Evolutionary conservation across 768 basidiomycete species (phyloP).

Genomic region (Pholiota molesta): DNA sequence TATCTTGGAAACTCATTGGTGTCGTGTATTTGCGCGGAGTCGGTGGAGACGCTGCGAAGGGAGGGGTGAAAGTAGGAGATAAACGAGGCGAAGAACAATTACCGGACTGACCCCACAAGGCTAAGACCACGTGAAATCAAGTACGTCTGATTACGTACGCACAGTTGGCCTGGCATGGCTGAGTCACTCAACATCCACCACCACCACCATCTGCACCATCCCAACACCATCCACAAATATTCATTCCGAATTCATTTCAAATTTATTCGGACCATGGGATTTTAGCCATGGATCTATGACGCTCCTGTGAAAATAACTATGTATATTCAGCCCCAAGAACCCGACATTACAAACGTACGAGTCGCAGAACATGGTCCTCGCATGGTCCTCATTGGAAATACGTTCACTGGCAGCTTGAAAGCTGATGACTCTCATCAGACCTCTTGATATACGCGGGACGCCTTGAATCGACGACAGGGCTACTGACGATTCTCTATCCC

Average conservation of each 20-base stretch:
- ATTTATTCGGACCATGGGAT: neutral
- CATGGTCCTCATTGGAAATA: no score
- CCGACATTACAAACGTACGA: no score
- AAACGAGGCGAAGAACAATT: slow-evolving; percentile 1
- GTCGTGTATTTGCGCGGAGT: neutral
- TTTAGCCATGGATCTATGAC: neutral
- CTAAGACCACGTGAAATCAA: slow-evolving; percentile 2
- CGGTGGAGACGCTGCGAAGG: neutral
- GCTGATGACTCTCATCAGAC: no score
- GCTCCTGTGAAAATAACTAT: neutral
- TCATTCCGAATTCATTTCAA: no score
- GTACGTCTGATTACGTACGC: neutral
- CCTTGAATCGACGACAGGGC: no score
- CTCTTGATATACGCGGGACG: no score
- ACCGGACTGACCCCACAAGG: slow-evolving; percentile 2
- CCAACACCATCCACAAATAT: neutral
- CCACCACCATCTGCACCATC: no score
- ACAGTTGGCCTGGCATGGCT: no score
- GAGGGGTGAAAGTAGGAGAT: neutral
- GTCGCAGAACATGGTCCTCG: no score
- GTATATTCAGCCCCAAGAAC: neutral
- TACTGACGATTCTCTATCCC: no score
- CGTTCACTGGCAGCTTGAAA: no score
- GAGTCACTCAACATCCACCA: no score
- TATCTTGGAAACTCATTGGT: slow-evolving; percentile 56